These are phyloP conservation scores for Cercospora sp. DNA, from an alignment of 2,329 filamentous ascomycete species.

Conservation along the genomic window DNA sequence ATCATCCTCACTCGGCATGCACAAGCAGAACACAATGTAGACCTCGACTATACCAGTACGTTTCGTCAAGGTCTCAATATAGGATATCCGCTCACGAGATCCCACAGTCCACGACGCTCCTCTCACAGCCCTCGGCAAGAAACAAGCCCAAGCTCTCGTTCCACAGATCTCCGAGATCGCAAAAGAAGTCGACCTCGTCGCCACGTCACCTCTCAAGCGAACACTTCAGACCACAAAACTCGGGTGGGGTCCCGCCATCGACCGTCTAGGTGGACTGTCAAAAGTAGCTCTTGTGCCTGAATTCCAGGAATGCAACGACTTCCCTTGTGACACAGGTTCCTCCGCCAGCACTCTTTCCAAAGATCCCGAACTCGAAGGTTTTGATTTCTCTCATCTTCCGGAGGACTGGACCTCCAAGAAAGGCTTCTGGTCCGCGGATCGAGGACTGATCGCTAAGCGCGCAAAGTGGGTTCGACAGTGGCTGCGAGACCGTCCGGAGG, in stretches of 20 bases:
- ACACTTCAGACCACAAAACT: slow-evolving; percentile 38
- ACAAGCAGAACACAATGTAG: slow-evolving; percentile 40
- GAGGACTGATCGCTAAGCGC: slow-evolving; percentile 25
- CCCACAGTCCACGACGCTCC: slow-evolving; percentile 33
- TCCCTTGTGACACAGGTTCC: slow-evolving; percentile 37
- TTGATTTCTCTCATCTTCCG: slow-evolving; percentile 33
- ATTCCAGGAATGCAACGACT: slow-evolving; percentile 39
- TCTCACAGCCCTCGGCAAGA: slow-evolving; percentile 37
- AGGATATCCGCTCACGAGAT: too few species aligned
- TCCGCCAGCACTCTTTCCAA: slow-evolving; percentile 28
- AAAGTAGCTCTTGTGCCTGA: slow-evolving; percentile 36
- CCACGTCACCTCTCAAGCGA: slow-evolving; percentile 36
- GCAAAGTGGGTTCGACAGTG: slow-evolving; percentile 36
- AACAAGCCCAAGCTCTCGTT: slow-evolving; percentile 38
- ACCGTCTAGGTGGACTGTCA: slow-evolving; percentile 32
- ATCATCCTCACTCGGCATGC: slow-evolving; percentile 39
- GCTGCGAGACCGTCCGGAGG: slow-evolving; percentile 35
- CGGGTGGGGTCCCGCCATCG: slow-evolving; percentile 33
- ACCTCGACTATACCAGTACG: slow-evolving; percentile 36
- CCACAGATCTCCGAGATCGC: slow-evolving; percentile 29
- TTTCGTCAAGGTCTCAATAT: neutral
- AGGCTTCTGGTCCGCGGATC: slow-evolving; percentile 34
- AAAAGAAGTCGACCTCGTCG: slow-evolving; percentile 34
- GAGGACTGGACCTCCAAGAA: slow-evolving; percentile 37
- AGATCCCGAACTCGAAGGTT: slow-evolving; percentile 33